These are phyloP conservation scores for Alternaria brassicae DNA, from an alignment of 2,329 filamentous ascomycete species.

Conservation along the genomic window DNA sequence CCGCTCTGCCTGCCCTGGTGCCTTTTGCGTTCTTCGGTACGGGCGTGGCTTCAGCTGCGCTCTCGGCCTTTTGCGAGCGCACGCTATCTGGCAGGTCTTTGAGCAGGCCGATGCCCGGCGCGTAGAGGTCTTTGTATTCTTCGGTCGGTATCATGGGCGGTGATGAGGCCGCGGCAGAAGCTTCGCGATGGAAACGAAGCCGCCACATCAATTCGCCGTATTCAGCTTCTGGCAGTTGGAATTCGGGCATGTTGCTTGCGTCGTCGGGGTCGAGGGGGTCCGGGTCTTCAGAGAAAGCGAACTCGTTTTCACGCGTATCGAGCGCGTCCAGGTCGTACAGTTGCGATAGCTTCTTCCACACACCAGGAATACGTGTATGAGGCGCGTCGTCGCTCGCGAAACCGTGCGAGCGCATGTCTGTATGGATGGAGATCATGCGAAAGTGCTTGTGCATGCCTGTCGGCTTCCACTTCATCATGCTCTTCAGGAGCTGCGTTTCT, in stretches of 20 bases:
- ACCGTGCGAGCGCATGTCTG: conserved; percentile 58
- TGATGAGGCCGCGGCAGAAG: conserved; percentile 38
- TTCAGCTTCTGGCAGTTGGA: conserved; percentile 54
- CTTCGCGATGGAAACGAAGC: conserved; percentile 43
- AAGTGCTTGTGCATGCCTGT: conserved; percentile 69
- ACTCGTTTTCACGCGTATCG: conserved; percentile 77
- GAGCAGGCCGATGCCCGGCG: conserved; percentile 44
- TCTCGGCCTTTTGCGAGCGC: conserved; percentile 39
- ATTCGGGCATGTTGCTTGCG: conserved; percentile 45
- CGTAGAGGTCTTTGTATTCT: conserved; percentile 43
- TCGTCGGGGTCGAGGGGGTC: conserved; percentile 54
- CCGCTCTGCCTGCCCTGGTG: conserved; percentile 35
- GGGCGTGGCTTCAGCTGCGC: conserved; percentile 38
- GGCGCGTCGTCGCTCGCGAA: conserved; percentile 72
- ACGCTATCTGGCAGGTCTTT: conserved; percentile 39
- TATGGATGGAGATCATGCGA: conserved; percentile 58
- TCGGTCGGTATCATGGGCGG: conserved; percentile 40
- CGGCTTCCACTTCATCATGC: conserved; percentile 94
- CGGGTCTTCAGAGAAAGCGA: conserved; percentile 64
- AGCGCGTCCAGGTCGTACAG: conserved; percentile 87
- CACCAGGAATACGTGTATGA: conserved; percentile 88
- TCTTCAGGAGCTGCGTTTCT: conserved; percentile 89
- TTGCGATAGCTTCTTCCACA: conserved; percentile 85
- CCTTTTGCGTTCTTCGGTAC: conserved; percentile 40
- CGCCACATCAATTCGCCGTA: conserved; percentile 56